Evolutionary conservation across 345 rosid genomes (phyloP).

Genomic region (Anacardium occidentale): DNA sequence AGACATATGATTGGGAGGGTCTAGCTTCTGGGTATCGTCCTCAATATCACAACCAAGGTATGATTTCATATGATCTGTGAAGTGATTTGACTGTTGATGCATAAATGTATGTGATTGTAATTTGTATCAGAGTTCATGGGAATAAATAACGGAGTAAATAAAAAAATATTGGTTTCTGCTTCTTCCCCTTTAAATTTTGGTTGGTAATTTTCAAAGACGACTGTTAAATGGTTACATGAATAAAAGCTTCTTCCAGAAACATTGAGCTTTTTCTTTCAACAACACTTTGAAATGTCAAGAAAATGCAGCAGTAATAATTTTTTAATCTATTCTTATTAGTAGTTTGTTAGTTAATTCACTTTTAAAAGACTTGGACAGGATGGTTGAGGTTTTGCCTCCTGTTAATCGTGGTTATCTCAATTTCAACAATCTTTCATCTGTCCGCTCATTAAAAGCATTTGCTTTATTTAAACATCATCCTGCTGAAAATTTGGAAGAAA

Average conservation of each 20-base stretch:
- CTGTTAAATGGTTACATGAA: too few relatives aligned
- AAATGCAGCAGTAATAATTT: neutral
- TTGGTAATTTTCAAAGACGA: too few relatives aligned
- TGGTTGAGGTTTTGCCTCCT: neutral
- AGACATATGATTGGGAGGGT: conserved; percentile 53
- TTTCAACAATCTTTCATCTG: neutral
- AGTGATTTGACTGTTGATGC: neutral
- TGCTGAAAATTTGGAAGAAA: neutral
- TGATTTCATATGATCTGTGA: neutral
- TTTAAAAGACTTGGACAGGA: neutral
- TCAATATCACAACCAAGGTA: conserved; percentile 79
- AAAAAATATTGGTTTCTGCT: neutral
- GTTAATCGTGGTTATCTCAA: neutral
- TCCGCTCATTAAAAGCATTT: neutral
- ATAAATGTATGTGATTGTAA: neutral
- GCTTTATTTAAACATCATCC: neutral
- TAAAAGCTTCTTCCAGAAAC: neutral
- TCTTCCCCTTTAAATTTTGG: neutral
- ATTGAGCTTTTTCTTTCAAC: neutral
- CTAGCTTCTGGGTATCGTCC: conserved; percentile 61
- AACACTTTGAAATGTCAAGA: neutral
- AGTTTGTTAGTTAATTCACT: neutral
- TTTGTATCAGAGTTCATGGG: neutral
- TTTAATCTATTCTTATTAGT: neutral
- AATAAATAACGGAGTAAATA: neutral